Conservation (phyloP, 306 rosid genomes). For the Cajanus cajan region DNA sequence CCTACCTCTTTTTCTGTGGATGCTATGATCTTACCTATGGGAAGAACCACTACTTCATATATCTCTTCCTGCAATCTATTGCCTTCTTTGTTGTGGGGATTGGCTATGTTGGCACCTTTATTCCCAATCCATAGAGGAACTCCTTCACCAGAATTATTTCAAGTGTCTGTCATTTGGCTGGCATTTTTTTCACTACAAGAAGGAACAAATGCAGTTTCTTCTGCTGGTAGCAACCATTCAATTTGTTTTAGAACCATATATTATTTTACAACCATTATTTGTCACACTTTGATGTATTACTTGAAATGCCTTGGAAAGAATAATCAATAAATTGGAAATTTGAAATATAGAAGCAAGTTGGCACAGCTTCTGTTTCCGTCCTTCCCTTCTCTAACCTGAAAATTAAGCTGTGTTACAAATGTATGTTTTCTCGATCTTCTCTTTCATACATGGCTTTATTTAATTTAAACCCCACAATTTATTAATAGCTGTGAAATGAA, state of each 20-base stretch:
- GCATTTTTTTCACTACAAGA: constrained; percentile 5
- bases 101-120: constrained; percentile 80
- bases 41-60: constrained; percentile 71
- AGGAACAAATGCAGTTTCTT: constrained; percentile 31
- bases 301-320: constrained; percentile 2
- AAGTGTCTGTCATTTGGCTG: background rate
- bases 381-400: background rate
- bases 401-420: background rate
- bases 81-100: constrained; percentile 90
- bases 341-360: constrained; percentile 23
- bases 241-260: constrained; percentile 27
- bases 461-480: background rate
- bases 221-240: constrained; percentile 18
- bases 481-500: background rate
- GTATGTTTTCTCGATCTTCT: background rate
- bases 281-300: constrained; percentile 11
- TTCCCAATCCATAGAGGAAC: constrained; percentile 54
- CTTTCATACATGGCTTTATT: background rate
- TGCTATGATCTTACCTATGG: constrained; percentile 77
- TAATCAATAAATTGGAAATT: constrained; percentile 23
- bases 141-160: constrained; percentile 1
- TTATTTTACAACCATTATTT: constrained; percentile 22
- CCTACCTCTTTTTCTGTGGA: constrained; percentile 76
- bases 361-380: background rate
- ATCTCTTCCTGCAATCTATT: constrained; percentile 74